phyloP scores from a whole-genome alignment of 2,329 filamentous ascomycete species.

The Lecanosticta acicola region DNA sequence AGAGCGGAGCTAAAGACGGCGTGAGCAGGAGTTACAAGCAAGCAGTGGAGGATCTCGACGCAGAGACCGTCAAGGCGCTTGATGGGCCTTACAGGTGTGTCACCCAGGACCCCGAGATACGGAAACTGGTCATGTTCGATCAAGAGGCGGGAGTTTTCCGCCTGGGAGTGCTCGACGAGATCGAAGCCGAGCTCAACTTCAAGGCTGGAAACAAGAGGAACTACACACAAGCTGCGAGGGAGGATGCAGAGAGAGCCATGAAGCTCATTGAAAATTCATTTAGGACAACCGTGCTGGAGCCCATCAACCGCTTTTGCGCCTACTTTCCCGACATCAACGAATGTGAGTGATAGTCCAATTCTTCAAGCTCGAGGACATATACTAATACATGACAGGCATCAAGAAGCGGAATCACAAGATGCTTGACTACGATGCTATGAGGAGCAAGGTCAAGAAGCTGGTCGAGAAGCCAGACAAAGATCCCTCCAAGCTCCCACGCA shows the following conservation, averaged over 20 bases:
- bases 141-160: slow-evolving; percentile 17
- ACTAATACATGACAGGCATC: slow-evolving; percentile 54
- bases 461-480: slow-evolving; percentile 99
- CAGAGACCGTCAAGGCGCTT: slow-evolving; percentile 96
- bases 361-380: not conserved
- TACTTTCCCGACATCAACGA: slow-evolving; percentile 99
- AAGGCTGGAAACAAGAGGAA: slow-evolving; percentile 19
- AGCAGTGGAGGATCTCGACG: slow-evolving; percentile 93
- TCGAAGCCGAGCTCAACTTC: slow-evolving; percentile 29
- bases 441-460: slow-evolving; percentile 92
- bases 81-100: slow-evolving; percentile 83
- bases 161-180: slow-evolving; percentile 16
- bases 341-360: slow-evolving; percentile 50
- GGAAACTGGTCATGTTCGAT: slow-evolving; percentile 13
- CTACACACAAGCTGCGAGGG: slow-evolving; percentile 13
- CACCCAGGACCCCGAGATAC: slow-evolving; percentile 14
- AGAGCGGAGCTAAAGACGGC: slow-evolving; percentile 88
- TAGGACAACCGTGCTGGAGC: slow-evolving; percentile 87
- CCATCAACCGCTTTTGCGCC: slow-evolving; percentile 90
- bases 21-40: slow-evolving; percentile 97
- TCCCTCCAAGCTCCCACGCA: slow-evolving; percentile 87
- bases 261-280: slow-evolving; percentile 29
- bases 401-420: slow-evolving; percentile 99
- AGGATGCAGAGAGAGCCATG: slow-evolving; percentile 13
- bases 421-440: slow-evolving; percentile 93